Evolutionary conservation across 1,284 basidiomycete species (phyloP), one percentile per base, ranked within the genome.

Genomic region (Phellopilus nigrolimitatus): DNA sequence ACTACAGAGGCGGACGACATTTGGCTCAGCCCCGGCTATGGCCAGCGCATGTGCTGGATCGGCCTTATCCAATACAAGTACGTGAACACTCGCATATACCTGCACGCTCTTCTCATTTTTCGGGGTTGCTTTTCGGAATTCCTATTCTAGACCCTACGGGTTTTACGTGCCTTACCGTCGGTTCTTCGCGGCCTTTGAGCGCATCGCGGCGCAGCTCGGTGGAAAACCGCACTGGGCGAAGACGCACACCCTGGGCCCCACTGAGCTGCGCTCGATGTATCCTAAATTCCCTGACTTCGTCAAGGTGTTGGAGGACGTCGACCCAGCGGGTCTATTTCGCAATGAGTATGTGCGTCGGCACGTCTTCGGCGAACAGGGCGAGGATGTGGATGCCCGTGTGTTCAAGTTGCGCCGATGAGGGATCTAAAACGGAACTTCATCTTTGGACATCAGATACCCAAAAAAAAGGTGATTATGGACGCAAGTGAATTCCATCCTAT

Each of bases 221-320:
- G 95, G 94, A 6, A 79, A 91, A 50, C 94, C 95, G 3, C 95
- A 99, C 72, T 99, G 95, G 95, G 97, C 95, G 0, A 99, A 99
- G 70, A 80, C 92, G 19, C 95, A 99, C 66, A 71, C 72, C 19
- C 77, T 94, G 47, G 75, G 77, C 39, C 89, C 89, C 0, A 75
- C 76, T 38, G 72, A 75, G 40, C 75, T 97, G 50, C 76, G 79
- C 51, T 64, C 64, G 55, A 70, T 90, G 22, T 99, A 97, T 68
- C 90, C 94, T 25, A 79, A 78, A 53, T 94, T 95, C 68, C 78
- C 82, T 59, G 84, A 92, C 57, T 98, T 94, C 68, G 69, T 84
- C 22, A 63, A 67, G 13, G 80, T 95, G 25, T 67, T 95, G 36
- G 65, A 82, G 38, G 66, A 75, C 9, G 84, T 89, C 31, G 95